phyloP scores from a whole-genome alignment of 2,329 filamentous ascomycete species.

The Dryadomyces quercivorus region DNA sequence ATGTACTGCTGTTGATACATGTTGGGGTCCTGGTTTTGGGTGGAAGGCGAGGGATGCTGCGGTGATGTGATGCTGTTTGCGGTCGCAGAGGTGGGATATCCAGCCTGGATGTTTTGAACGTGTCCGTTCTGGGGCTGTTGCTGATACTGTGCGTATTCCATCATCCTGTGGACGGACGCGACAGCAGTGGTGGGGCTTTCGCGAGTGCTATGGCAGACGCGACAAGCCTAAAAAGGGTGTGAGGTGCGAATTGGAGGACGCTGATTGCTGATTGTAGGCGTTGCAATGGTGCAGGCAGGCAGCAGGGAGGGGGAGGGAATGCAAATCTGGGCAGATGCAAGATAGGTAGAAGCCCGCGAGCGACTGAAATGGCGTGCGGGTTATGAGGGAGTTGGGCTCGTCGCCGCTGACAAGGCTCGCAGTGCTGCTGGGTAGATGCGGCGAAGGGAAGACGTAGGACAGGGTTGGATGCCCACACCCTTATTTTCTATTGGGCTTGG shows the following conservation, averaged over 20 bases:
- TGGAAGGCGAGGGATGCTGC: not conserved
- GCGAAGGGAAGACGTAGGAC: constrained; percentile 23
- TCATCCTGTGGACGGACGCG: constrained; percentile 29
- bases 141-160: constrained; percentile 67
- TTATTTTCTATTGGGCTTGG: constrained; percentile 43
- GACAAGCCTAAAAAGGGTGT: not conserved
- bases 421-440: not conserved
- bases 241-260: not conserved
- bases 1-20: constrained; percentile 75
- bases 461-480: constrained; percentile 33
- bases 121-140: constrained; percentile 56
- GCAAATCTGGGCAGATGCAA: not conserved
- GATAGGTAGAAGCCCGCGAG: not conserved
- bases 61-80: constrained; percentile 58
- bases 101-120: constrained; percentile 49
- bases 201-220: not conserved
- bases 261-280: not conserved
- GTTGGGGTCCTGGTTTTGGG: constrained; percentile 43
- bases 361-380: not conserved
- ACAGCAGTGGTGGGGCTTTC: not conserved
- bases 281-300: not conserved
- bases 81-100: constrained; percentile 47
- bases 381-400: constrained; percentile 1
- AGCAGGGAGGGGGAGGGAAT: not conserved
- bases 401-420: constrained; percentile 2